A percentile compares a stretch with the other conserved stretches of the same genome.
Evolutionary conservation across 345 rosid genomes (phyloP).

Genomic region (Aegle marmelos): DNA sequence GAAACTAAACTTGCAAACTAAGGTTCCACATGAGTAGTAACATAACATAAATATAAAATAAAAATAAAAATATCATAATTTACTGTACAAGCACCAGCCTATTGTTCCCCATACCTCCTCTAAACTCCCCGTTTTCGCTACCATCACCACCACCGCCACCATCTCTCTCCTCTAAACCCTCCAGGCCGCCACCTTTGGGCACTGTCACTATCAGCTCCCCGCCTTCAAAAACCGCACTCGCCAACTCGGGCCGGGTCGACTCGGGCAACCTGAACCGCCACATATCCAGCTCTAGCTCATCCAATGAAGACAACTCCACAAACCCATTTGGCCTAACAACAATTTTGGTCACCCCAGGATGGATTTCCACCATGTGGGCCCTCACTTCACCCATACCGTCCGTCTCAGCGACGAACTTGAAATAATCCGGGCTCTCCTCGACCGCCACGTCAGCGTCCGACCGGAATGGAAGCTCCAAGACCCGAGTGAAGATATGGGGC

Average conservation of each 20-base stretch:
- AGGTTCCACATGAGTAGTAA: conserved; percentile 20
- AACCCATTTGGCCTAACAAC: conserved; percentile 69
- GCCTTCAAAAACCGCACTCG: conserved; percentile 63
- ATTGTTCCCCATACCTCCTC: conserved; percentile 74
- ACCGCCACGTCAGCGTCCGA: conserved; percentile 81
- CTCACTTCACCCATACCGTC: conserved; percentile 64
- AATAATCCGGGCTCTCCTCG: conserved; percentile 72
- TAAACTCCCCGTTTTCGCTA: conserved; percentile 42
- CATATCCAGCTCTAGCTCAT: conserved; percentile 81
- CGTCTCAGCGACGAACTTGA: conserved; percentile 82
- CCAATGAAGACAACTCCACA: conserved; percentile 51
- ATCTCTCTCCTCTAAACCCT: conserved; percentile 34
- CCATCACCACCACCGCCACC: conserved; percentile 25
- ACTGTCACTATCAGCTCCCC: conserved; percentile 89
- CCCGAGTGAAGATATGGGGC: conserved; percentile 93
- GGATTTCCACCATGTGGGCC: conserved; percentile 76
- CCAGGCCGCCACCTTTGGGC: conserved; percentile 57
- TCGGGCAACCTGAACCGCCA: conserved; percentile 94
- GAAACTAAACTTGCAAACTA: conserved; percentile 17
- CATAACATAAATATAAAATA: not conserved
- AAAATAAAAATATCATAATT: not conserved
- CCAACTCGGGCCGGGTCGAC: conserved; percentile 86
- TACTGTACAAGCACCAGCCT: conserved; percentile 93
- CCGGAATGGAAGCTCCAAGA: conserved; percentile 86
- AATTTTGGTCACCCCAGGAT: conserved; percentile 88